These are phyloP conservation scores for Mycotypha africana DNA, from an alignment of 371 early-diverging fungal genomes.

Conservation along the genomic window DNA sequence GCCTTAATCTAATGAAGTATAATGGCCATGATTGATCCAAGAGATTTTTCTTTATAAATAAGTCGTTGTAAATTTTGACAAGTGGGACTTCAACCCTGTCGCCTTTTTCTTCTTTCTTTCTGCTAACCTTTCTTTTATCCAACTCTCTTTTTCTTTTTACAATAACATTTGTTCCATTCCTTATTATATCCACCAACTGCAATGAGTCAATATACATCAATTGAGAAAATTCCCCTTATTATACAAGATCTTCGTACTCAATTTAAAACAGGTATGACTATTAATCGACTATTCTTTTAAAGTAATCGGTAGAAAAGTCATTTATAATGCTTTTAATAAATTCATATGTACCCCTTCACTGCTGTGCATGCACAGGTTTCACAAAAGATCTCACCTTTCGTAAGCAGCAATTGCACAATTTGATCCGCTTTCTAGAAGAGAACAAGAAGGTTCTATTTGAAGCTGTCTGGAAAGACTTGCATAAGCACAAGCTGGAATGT, in stretches of 20 bases:
- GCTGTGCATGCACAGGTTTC: constrained; percentile 39
- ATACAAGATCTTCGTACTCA: constrained; percentile 44
- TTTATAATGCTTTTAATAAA: background rate
- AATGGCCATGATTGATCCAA: background rate
- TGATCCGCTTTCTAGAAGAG: constrained; percentile 62
- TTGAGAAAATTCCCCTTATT: constrained; percentile 27
- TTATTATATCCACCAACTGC: too few relatives aligned
- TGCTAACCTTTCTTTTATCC: too few relatives aligned
- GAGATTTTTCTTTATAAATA: background rate
- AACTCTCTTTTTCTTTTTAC: background rate
- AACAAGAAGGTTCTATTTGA: constrained; percentile 55
- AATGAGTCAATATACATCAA: constrained; percentile 21
- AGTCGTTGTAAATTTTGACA: too few relatives aligned
- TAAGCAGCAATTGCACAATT: constrained; percentile 65
- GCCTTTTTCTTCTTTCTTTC: constrained; percentile 1
- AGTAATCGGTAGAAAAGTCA: too few relatives aligned
- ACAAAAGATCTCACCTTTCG: constrained; percentile 59
- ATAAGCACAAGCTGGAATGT: constrained; percentile 49
- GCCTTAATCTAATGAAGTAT: background rate
- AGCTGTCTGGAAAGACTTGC: constrained; percentile 70
- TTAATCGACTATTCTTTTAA: background rate
- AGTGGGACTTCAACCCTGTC: too few relatives aligned
- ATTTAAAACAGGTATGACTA: constrained; percentile 35
- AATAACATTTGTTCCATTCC: too few relatives aligned
- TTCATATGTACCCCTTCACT: too few relatives aligned